These are phyloP conservation scores for Strobilomyces confusus DNA, from an alignment of 768 basidiomycete genomes.

Conservation along the genomic window DNA sequence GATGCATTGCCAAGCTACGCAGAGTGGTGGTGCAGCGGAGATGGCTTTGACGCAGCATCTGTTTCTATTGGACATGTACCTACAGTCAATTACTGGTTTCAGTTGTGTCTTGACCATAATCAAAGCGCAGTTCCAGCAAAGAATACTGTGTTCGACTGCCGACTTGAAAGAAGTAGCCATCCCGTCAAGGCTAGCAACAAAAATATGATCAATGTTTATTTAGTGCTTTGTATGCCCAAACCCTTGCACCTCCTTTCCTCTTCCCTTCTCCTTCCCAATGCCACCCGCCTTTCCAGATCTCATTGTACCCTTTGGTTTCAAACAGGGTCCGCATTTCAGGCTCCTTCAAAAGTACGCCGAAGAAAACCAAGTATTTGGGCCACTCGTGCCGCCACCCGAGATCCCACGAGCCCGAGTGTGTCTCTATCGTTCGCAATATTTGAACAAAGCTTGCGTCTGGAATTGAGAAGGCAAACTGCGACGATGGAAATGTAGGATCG, in stretches of 20 bases:
- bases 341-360: conserved; percentile 68
- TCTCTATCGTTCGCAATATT: conserved; percentile 28
- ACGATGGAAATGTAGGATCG: conserved; percentile 60
- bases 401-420: conserved; percentile 15
- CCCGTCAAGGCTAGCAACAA: background rate
- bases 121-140: background rate
- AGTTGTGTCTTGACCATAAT: background rate
- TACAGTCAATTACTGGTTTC: background rate
- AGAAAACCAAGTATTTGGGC: conserved; percentile 80
- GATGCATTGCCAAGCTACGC: background rate
- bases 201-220: background rate
- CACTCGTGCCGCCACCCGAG: conserved; percentile 64
- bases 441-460: conserved; percentile 38
- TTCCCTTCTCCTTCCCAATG: conserved; percentile 67
- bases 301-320: conserved; percentile 52
- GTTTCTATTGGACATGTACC: conserved; percentile 8
- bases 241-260: conserved; percentile 59
- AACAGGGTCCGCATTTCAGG: conserved; percentile 47
- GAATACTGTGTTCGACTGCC: background rate
- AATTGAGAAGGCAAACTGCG: conserved; percentile 48
- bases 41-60: background rate
- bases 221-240: conserved; percentile 47
- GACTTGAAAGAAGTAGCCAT: no score
- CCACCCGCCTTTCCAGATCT: conserved; percentile 64
- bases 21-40: background rate